Conservation (phyloP, 768 basidiomycete genomes). For the Leucocoprinus birnbaumii region DNA sequence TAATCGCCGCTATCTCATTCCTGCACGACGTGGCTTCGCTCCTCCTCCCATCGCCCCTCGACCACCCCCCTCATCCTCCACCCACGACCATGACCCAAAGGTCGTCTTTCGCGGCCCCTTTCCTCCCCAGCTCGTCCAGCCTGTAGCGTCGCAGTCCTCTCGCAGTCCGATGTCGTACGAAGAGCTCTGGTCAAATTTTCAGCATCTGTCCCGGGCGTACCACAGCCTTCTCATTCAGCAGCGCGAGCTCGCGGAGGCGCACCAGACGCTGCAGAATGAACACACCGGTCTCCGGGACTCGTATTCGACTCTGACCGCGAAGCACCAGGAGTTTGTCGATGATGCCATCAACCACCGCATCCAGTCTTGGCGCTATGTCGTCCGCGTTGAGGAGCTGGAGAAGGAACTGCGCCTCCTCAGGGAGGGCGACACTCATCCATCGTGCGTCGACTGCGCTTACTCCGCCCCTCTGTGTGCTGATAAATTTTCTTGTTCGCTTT, state of each 20-base stretch:
- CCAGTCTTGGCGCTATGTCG: conserved; percentile 9
- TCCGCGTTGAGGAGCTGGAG: conserved; percentile 9
- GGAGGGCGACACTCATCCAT: not conserved
- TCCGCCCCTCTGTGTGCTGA: not conserved
- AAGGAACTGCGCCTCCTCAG: conserved; percentile 7
- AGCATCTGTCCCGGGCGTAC: conserved; percentile 1
- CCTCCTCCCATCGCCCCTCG: not conserved
- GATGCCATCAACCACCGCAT: conserved; percentile 8
- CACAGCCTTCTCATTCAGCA: conserved; percentile 4
- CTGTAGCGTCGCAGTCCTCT: not conserved
- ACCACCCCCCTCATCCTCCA: conserved; percentile 7
- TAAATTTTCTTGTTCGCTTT: not conserved
- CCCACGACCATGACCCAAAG: conserved; percentile 7
- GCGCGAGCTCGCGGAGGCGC: conserved; percentile 2
- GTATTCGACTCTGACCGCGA: conserved; percentile 1
- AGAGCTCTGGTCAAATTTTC: conserved; percentile 2
- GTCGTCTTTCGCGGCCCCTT: conserved; percentile 1
- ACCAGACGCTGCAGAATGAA: conserved; percentile 3
- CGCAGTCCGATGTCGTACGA: not conserved
- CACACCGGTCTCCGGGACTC: conserved; percentile 1
- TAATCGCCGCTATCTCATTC: not conserved
- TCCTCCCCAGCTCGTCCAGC: not conserved
- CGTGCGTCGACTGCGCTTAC: not conserved
- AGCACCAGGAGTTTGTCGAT: conserved; percentile 5
- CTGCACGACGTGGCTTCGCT: conserved; percentile 2